Evolutionary conservation across 768 basidiomycete genomes (phyloP).

Genomic region (Xerocomellus chrysenteron): DNA sequence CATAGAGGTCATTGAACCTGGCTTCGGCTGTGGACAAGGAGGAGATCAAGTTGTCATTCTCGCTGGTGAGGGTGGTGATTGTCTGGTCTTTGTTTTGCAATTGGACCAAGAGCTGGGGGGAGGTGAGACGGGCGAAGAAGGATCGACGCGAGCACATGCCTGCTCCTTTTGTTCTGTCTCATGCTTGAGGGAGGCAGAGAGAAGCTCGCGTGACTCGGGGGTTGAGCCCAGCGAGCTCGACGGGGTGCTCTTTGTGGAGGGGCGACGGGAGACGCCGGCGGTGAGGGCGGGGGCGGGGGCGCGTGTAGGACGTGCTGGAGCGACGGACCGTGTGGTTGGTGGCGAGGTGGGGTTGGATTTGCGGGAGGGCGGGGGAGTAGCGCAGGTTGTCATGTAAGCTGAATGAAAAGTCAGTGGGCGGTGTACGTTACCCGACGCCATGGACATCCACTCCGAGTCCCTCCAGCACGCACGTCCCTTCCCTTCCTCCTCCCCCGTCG

Average conservation of each 20-base stretch:
- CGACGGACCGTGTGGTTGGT: constrained; percentile 47
- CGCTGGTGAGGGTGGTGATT: constrained; percentile 55
- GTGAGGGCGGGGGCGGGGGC: constrained; percentile 42
- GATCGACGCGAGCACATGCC: constrained; percentile 39
- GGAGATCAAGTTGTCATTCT: constrained; percentile 64
- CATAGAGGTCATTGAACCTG: constrained; percentile 75
- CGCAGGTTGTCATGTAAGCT: constrained; percentile 36
- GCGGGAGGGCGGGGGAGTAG: constrained; percentile 45
- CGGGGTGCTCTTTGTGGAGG: constrained; percentile 45
- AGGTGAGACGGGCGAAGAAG: constrained; percentile 9
- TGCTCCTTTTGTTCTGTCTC: constrained; percentile 84
- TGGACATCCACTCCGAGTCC: constrained; percentile 29
- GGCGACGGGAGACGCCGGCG: constrained; percentile 44
- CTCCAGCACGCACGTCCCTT: constrained; percentile 32
- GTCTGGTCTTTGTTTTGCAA: constrained; percentile 78
- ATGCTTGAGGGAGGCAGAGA: constrained; percentile 63
- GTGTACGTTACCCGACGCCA: constrained; percentile 4
- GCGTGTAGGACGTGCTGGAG: constrained; percentile 58
- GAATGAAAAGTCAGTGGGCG: constrained; percentile 26
- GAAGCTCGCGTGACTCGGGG: constrained; percentile 53
- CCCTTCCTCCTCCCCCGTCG: not conserved
- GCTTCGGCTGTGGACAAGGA: constrained; percentile 66
- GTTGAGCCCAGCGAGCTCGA: constrained; percentile 36
- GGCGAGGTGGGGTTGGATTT: constrained; percentile 46
- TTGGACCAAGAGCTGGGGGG: constrained; percentile 64